Evolutionary conservation across 2,329 filamentous ascomycete species (phyloP).

Genomic region (Penicillium decumbens): DNA sequence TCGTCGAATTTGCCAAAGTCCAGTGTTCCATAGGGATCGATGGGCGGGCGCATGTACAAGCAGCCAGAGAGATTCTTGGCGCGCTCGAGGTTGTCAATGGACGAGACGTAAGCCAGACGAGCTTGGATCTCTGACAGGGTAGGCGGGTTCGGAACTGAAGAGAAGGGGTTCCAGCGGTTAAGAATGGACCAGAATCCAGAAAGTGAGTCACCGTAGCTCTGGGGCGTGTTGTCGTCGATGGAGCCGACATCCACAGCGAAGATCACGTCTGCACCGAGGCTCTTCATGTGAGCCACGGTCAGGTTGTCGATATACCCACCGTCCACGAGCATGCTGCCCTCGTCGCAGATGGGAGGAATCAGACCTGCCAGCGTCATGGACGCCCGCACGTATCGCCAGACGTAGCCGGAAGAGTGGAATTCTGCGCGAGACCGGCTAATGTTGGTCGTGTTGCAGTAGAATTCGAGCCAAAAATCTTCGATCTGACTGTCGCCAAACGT

Average conservation of each 20-base stretch:
- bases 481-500: slow-evolving; percentile 95
- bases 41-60: slow-evolving; percentile 91
- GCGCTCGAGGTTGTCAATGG: slow-evolving; percentile 86
- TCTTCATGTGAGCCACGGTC: slow-evolving; percentile 96
- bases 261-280: slow-evolving; percentile 84
- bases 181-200: slow-evolving; percentile 92
- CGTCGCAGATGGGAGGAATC: slow-evolving; percentile 88
- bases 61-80: slow-evolving; percentile 89
- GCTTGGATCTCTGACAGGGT: slow-evolving; percentile 95
- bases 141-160: slow-evolving; percentile 79
- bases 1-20: slow-evolving; percentile 98
- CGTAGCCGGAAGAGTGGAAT: slow-evolving; percentile 93
- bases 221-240: slow-evolving; percentile 85
- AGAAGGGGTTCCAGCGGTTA: slow-evolving; percentile 97
- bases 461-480: slow-evolving; percentile 98
- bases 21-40: slow-evolving; percentile 87
- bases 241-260: slow-evolving; percentile 94
- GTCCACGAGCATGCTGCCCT: slow-evolving; percentile 93
- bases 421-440: slow-evolving; percentile 90
- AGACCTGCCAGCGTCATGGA: slow-evolving; percentile 95
- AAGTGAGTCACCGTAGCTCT: slow-evolving; percentile 87
- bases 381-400: slow-evolving; percentile 93
- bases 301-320: slow-evolving; percentile 97
- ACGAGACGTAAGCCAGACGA: slow-evolving; percentile 87
- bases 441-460: slow-evolving; percentile 99